phyloP scores from a whole-genome alignment of 441 rosid genomes.

The Biscutella laevigata region DNA sequence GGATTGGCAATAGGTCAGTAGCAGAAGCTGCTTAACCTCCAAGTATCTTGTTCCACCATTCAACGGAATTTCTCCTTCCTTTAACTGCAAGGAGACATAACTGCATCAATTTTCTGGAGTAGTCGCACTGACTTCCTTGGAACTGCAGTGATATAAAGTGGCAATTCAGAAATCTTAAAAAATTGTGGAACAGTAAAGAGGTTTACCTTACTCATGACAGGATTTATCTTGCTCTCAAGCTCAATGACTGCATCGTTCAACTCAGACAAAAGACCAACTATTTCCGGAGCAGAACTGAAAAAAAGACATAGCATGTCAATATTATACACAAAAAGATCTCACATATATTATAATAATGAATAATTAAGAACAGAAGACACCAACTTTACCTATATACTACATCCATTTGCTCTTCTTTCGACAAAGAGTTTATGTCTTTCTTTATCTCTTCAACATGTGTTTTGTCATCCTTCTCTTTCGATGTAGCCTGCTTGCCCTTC shows the following conservation, averaged over 20 bases:
- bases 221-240: constrained; percentile 64
- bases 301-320: neutral
- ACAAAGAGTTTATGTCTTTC: constrained; percentile 63
- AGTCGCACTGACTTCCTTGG: neutral
- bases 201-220: constrained; percentile 58
- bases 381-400: constrained; percentile 52
- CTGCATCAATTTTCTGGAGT: constrained; percentile 4
- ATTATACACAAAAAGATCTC: neutral
- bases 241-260: constrained; percentile 54
- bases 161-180: neutral
- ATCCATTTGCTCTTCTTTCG: constrained; percentile 82
- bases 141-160: constrained; percentile 2
- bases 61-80: constrained; percentile 30
- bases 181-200: constrained; percentile 1
- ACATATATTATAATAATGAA: neutral
- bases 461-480: constrained; percentile 27
- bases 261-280: constrained; percentile 73
- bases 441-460: constrained; percentile 40
- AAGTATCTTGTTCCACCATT: constrained; percentile 48
- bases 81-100: constrained; percentile 37
- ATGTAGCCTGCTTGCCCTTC: constrained; percentile 27
- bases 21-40: constrained; percentile 72
- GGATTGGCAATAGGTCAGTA: constrained; percentile 70
- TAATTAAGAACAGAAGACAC: neutral
- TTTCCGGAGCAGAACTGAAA: constrained; percentile 78